Base-by-base conservation (phyloP, 2,329 filamentous ascomycete species). In the Microdochium trichocladiopsis region DNA sequence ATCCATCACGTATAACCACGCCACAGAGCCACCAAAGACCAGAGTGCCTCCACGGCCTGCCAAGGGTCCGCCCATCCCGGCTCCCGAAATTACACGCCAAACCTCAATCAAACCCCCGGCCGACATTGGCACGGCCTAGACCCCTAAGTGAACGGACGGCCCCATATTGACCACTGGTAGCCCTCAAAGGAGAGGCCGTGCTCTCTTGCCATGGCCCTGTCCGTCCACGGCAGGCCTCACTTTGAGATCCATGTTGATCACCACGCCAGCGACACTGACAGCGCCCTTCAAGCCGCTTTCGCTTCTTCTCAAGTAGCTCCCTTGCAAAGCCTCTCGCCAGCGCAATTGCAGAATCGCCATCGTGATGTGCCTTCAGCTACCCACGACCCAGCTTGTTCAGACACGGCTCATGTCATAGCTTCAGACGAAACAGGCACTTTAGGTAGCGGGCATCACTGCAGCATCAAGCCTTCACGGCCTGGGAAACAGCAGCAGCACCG, bases 401-500 rank as follows among this genome's bases (percentile, higher is more conserved):
- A 22, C 41, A 22, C 2, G 5, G 12, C 6, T 22, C 41, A 18
- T 18, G 6, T 21, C 5, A 12, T 10, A 11, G 3, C 41, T 21
- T 21, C 12, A 3, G 41, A 22, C 9, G 12, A 9, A 45, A 8
- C 11, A 16, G 12, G 21, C 6, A 18, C 12, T 21, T 9, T 18
- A 22, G 4, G 28, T 14, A 31, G 28, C 8, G 28, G 4, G 12
- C 9, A 45, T 23, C 41, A 22, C 18, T 23, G 11, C 6, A 45
- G 5, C 3, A 48, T 25, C 48, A 58, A 52, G 12, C 50, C n/a
- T 8, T 23, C 41, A 22, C 41, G 50, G 49, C 54, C 48, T 55
- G 60, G 50, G 52, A 56, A 51, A 58, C 58, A 43, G 50, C 61
- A 31, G 51, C 54, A 23, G 59, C 62, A 41, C 61, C 63, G 2